Percentiles rank a stretch among this genome's conserved stretches.
These are phyloP conservation scores for Plantago lanceolata DNA, from an alignment of 305 asterid genomes.

Conservation along the genomic window DNA sequence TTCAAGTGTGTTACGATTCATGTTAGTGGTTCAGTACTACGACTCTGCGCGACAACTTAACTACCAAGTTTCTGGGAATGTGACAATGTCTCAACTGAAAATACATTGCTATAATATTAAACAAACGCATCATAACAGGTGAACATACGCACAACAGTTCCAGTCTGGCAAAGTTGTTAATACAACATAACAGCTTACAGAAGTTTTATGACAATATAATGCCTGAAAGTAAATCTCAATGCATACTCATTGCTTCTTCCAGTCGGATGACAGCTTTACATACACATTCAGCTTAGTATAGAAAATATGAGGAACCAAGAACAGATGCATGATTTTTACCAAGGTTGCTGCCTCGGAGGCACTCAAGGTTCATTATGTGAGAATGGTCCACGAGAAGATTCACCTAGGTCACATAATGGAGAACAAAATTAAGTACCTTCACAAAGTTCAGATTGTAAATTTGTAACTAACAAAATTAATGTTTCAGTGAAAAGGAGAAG, in stretches of 20 bases:
- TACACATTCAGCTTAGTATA: constrained; percentile 27
- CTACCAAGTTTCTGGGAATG: too few relatives aligned
- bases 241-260: background rate
- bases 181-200: background rate
- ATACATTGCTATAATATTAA: too few relatives aligned
- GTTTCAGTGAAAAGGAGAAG: constrained; percentile 8
- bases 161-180: background rate
- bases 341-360: constrained; percentile 76
- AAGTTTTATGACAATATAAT: background rate
- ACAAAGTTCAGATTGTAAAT: background rate
- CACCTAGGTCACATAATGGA: constrained; percentile 42
- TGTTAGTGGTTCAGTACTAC: too few relatives aligned
- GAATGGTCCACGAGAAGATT: constrained; percentile 87
- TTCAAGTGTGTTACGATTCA: too few relatives aligned
- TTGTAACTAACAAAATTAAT: background rate
- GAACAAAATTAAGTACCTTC: constrained; percentile 11
- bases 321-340: constrained; percentile 69
- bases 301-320: constrained; percentile 65
- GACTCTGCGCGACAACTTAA: too few relatives aligned
- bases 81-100: too few relatives aligned
- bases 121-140: too few relatives aligned
- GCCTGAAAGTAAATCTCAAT: background rate
- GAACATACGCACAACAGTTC: background rate
- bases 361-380: constrained; percentile 84
- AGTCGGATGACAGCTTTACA: background rate